These are phyloP conservation scores for Colletotrichum siamense DNA, from an alignment of 2,329 filamentous ascomycete genomes.

Conservation along the genomic window DNA sequence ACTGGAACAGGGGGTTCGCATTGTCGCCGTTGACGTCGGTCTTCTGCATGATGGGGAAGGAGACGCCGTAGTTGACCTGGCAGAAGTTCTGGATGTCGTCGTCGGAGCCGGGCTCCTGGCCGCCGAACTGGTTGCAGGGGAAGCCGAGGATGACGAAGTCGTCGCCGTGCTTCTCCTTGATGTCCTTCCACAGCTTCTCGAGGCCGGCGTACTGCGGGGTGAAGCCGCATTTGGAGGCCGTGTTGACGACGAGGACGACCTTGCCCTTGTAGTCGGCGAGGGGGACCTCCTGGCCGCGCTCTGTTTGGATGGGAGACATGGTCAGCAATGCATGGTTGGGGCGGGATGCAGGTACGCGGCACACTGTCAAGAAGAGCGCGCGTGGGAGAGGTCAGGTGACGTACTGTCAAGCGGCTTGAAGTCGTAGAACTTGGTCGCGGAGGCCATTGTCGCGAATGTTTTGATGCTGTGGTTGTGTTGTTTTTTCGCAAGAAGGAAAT, in stretches of 20 bases:
- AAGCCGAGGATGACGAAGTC: conserved; percentile 92
- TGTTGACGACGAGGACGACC: conserved; percentile 96
- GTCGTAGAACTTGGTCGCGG: conserved; percentile 70
- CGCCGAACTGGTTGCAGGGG: conserved; percentile 97
- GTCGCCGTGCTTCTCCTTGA: conserved; percentile 72
- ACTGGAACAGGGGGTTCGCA: conserved; percentile 81
- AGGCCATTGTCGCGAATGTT: conserved; percentile 36
- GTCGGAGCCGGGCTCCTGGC: conserved; percentile 84
- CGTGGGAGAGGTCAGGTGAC: conserved; percentile 35
- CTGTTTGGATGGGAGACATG: conserved; percentile 43
- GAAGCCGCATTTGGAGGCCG: conserved; percentile 98
- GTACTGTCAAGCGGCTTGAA: conserved; percentile 84
- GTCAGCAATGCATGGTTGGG: background rate
- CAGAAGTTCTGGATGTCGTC: conserved; percentile 86
- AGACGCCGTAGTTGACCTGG: conserved; percentile 92
- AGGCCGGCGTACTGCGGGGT: conserved; percentile 93
- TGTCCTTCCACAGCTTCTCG: conserved; percentile 84
- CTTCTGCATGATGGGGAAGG: conserved; percentile 91
- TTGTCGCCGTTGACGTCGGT: conserved; percentile 90
- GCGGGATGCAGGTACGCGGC: background rate
- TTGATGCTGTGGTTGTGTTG: background rate
- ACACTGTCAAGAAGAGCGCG: background rate
- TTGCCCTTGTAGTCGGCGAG: conserved; percentile 83
- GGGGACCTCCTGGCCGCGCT: conserved; percentile 75
- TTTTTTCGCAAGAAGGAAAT: background rate